Base-by-base conservation (phyloP, 176 grass and related monocot genomes). In the Chrysopogon serrulatus region DNA sequence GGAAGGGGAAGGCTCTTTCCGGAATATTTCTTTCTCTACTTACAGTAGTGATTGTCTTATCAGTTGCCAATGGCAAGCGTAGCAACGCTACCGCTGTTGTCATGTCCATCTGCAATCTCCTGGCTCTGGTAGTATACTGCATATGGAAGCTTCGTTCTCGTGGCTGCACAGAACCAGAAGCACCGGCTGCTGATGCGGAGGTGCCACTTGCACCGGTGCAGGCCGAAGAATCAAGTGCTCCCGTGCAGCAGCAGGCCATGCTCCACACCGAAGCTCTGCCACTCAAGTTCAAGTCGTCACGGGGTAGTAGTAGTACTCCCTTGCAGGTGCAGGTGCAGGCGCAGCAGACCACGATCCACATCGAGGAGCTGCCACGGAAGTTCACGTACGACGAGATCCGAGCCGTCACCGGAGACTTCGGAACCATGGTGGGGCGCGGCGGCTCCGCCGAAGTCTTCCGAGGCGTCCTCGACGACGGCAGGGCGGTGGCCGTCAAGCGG, bases 381-480 rank as follows among this genome's bases (percentile, higher is more conserved):
- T 84, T 51, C 71, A 37, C 81, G 15, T 27, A 74, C 57, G 3
- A 26, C 8, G 82, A 84, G 82, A 64, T 84, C 59, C 1, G 45
- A 19, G 23, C 15, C 15, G 7, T 84, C 23, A 91, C 86, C 21
- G 49, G 54, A 5, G 66, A 82, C 80, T 91, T 94, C 47, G n/a
- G 62, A 7, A 54, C 8, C 72, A 10, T 74, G 19, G 82, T 91
- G 36, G 89, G 92, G 2, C 75, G 82, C 26, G 89, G 89, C 74
- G 84, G 83, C 16, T 94, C 92, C 6, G 92, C 37, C 48, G 49
- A 84, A 0, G 89, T 91, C 33, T 94, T 91, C 71, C 71, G 80
- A 0, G 92, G 92, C 11, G 10, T 44, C 61, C 76, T 94, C 6
- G 80, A 80, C 73, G 89, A 91, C 75, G 92, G 84, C 65, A 74